A percentile compares a stretch with the other conserved stretches of the same genome.
phyloP scores from a whole-genome alignment of 371 early-diverging fungal species.

The Mortierella sp. region DNA sequence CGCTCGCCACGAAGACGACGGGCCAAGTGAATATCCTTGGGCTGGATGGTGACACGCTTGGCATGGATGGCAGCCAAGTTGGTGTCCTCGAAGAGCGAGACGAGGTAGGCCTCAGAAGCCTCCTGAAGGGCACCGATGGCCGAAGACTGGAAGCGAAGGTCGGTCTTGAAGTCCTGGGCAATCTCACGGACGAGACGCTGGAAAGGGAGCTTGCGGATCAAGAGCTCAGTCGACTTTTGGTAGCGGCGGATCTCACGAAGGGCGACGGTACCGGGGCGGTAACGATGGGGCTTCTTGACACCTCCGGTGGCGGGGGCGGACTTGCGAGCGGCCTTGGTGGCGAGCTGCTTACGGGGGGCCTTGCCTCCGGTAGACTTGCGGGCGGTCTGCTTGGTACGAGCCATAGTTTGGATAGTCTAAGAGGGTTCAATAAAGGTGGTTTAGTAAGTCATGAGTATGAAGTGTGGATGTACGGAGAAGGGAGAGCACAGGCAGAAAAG shows the following conservation, averaged over 20 bases:
- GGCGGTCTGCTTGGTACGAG: background rate
- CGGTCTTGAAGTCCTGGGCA: constrained; percentile 94
- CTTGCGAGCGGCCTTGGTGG: constrained; percentile 91
- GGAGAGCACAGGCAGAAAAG: too few relatives aligned
- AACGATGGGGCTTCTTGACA: constrained; percentile 84
- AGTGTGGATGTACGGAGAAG: too few relatives aligned
- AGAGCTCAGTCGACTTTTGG: constrained; percentile 95
- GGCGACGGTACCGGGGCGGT: constrained; percentile 87
- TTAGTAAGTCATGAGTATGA: too few relatives aligned
- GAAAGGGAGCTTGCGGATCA: constrained; percentile 98
- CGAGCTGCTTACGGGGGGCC: constrained; percentile 89
- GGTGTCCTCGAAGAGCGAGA: background rate
- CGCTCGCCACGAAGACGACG: constrained; percentile 91
- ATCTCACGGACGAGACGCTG: constrained; percentile 95
- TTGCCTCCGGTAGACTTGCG: constrained; percentile 78
- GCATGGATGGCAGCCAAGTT: constrained; percentile 3
- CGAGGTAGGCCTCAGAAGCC: background rate
- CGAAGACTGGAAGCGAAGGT: constrained; percentile 96
- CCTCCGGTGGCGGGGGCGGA: constrained; percentile 74
- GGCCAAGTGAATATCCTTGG: constrained; percentile 98
- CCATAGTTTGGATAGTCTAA: background rate
- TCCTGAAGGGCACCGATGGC: background rate
- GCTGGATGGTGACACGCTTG: constrained; percentile 93
- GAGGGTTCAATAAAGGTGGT: too few relatives aligned
- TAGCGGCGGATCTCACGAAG: constrained; percentile 96